These are phyloP conservation scores for Aspergillus sp. DNA, from an alignment of 2,329 filamentous ascomycete species.

Conservation along the genomic window DNA sequence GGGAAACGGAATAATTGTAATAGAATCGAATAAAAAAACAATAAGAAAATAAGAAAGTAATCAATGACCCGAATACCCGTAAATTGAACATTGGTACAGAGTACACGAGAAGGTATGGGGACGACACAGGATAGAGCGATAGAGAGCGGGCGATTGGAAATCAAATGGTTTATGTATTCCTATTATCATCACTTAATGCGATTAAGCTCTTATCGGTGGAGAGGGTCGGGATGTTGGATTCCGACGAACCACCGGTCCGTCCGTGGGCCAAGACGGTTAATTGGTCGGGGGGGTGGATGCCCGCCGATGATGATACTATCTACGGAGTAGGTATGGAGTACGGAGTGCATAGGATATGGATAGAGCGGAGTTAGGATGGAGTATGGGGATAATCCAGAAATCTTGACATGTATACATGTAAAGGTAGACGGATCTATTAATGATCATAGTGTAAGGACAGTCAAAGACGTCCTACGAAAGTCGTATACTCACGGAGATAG, in stretches of 20 bases:
- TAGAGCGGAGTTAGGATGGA: not conserved
- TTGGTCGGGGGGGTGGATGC: not conserved
- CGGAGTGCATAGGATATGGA: no score
- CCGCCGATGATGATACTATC: no score
- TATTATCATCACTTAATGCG: constrained; percentile 16
- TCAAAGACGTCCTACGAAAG: no score
- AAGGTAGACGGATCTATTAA: no score
- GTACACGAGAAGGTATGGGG: no score
- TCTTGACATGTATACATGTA: no score
- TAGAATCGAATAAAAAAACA: no score
- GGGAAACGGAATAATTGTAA: no score
- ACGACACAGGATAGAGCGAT: not conserved
- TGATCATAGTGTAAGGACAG: no score
- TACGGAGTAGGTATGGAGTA: not conserved
- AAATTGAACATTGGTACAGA: not conserved
- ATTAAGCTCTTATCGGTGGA: constrained; percentile 16
- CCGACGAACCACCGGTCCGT: not conserved
- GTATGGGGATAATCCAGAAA: not conserved
- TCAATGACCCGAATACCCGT: not conserved
- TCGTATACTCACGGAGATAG: not conserved
- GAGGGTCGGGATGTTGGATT: not conserved
- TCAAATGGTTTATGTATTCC: constrained; percentile 18
- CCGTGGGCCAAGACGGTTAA: not conserved
- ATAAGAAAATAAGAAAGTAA: no score
- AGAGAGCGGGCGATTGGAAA: not conserved